phyloP scores from a whole-genome alignment of 2,329 filamentous ascomycete genomes.

The Xenoacremonium recifei region DNA sequence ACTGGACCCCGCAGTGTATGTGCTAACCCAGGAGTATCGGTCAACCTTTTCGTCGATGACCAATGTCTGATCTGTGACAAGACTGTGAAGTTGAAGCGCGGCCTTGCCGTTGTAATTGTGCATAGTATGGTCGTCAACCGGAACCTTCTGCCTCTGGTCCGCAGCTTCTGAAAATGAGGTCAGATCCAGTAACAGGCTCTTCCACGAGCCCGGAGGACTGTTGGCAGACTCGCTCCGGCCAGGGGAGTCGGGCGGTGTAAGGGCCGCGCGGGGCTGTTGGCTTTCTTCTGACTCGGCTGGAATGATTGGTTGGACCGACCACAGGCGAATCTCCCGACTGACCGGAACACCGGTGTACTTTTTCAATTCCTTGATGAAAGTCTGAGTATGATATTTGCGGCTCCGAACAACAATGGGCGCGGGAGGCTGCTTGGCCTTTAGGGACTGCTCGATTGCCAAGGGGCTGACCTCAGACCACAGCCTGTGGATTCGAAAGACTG shows the following conservation, averaged over 20 bases:
- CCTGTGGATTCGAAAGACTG: conserved; percentile 81
- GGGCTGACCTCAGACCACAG: conserved; percentile 63
- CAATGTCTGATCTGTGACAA: conserved; percentile 72
- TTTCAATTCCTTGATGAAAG: conserved; percentile 78
- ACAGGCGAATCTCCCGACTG: conserved; percentile 73
- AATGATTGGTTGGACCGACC: conserved; percentile 56
- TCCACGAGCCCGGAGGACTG: conserved; percentile 35
- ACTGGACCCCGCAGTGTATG: conserved; percentile 35
- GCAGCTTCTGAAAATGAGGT: conserved; percentile 50
- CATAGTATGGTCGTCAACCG: conserved; percentile 61
- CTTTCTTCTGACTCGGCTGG: conserved; percentile 28
- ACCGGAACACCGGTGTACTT: conserved; percentile 63
- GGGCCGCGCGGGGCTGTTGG: conserved; percentile 34
- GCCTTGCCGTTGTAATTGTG: conserved; percentile 79
- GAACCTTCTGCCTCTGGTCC: conserved; percentile 22
- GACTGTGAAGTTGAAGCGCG: conserved; percentile 62
- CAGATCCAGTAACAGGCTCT: conserved; percentile 43
- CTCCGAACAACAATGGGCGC: conserved; percentile 70
- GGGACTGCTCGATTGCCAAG: conserved; percentile 53
- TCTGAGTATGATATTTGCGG: conserved; percentile 65
- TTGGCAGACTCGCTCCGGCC: conserved; percentile 23
- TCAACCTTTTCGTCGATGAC: conserved; percentile 79
- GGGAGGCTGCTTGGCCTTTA: conserved; percentile 59
- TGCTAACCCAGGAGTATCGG: conserved; percentile 55
- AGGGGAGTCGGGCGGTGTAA: conserved; percentile 42